These are phyloP conservation scores for Beauveria australis DNA, from an alignment of 2,329 filamentous ascomycete genomes.

Conservation along the genomic window DNA sequence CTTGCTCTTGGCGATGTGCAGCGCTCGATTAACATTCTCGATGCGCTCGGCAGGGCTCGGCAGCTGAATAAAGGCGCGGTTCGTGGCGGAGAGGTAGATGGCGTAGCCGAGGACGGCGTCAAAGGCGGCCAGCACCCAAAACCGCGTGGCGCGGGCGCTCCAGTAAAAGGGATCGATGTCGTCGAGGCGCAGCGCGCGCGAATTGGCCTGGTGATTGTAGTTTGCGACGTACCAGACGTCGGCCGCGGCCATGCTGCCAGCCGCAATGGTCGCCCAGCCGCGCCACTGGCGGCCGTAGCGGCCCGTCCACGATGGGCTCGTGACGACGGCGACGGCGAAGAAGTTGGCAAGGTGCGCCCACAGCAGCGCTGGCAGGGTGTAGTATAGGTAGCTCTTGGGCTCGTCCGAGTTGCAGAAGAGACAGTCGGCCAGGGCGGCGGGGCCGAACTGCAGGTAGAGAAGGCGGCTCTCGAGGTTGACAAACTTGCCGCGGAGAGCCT, in stretches of 20 bases:
- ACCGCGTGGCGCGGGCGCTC: slow-evolving; percentile 55
- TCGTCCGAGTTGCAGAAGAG: slow-evolving; percentile 74
- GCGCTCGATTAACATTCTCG: slow-evolving; percentile 44
- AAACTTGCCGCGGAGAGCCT: slow-evolving; percentile 59
- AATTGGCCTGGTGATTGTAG: slow-evolving; percentile 60
- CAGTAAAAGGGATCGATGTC: slow-evolving; percentile 68
- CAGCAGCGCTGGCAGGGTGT: slow-evolving; percentile 65
- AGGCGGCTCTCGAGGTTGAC: slow-evolving; percentile 63
- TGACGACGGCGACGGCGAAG: slow-evolving; percentile 61
- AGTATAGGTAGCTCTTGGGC: slow-evolving; percentile 65
- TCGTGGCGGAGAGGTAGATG: slow-evolving; percentile 71
- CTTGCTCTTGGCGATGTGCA: slow-evolving; percentile 56
- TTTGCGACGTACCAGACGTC: slow-evolving; percentile 60
- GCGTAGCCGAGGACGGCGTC: slow-evolving; percentile 56
- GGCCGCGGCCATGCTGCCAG: slow-evolving; percentile 45
- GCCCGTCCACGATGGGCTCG: slow-evolving; percentile 59
- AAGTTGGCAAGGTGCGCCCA: slow-evolving; percentile 77
- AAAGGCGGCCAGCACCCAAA: slow-evolving; percentile 53
- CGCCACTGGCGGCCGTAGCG: slow-evolving; percentile 61
- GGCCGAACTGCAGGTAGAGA: slow-evolving; percentile 78
- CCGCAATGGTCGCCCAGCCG: slow-evolving; percentile 56
- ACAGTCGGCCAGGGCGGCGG: slow-evolving; percentile 63
- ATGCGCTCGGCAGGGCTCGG: slow-evolving; percentile 57
- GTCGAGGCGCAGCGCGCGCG: slow-evolving; percentile 48
- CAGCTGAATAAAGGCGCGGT: slow-evolving; percentile 63